Evolutionary conservation across 2,329 filamentous ascomycete genomes (phyloP).

Genomic region (Lasiodiplodia citricola): DNA sequence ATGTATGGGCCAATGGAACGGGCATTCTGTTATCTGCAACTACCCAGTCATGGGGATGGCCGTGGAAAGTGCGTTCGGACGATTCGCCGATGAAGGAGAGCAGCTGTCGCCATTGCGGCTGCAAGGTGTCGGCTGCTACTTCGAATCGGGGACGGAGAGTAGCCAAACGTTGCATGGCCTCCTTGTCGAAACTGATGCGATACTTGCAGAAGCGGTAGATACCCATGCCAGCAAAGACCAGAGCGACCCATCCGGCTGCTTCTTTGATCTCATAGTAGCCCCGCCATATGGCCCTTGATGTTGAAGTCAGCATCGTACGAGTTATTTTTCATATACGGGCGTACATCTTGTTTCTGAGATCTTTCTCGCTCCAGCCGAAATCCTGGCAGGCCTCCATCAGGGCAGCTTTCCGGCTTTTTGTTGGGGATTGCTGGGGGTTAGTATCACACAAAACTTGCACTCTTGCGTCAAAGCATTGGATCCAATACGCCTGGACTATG

Average conservation of each 20-base stretch:
- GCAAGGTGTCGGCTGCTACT: slow-evolving; percentile 59
- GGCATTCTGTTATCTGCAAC: slow-evolving; percentile 52
- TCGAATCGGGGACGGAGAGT: slow-evolving; percentile 56
- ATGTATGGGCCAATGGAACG: slow-evolving; percentile 53
- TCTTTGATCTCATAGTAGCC: slow-evolving; percentile 66
- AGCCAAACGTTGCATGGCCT: slow-evolving; percentile 55
- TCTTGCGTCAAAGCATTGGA: slow-evolving; percentile 60
- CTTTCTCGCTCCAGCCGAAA: slow-evolving; percentile 63
- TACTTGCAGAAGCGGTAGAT: slow-evolving; percentile 67
- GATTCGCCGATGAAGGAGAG: slow-evolving; percentile 54
- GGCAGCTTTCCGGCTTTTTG: slow-evolving; percentile 58
- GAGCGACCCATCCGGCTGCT: slow-evolving; percentile 60
- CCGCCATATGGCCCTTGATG: slow-evolving; percentile 55
- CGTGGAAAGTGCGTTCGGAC: slow-evolving; percentile 48
- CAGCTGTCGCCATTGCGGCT: slow-evolving; percentile 58
- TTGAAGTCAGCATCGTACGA: neutral
- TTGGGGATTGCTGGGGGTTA: slow-evolving; percentile 48
- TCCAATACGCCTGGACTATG: slow-evolving; percentile 63
- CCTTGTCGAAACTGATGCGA: slow-evolving; percentile 58
- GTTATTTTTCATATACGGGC: neutral
- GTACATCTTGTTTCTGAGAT: slow-evolving; percentile 57
- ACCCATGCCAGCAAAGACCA: slow-evolving; percentile 63
- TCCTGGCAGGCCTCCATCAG: slow-evolving; percentile 60
- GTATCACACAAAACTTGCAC: slow-evolving; percentile 50
- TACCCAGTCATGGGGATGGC: slow-evolving; percentile 61